A percentile compares a stretch with the other conserved stretches of the same genome.
Evolutionary conservation across 2,329 filamentous ascomycete species (phyloP).

Genomic region (Xylaria sp.): DNA sequence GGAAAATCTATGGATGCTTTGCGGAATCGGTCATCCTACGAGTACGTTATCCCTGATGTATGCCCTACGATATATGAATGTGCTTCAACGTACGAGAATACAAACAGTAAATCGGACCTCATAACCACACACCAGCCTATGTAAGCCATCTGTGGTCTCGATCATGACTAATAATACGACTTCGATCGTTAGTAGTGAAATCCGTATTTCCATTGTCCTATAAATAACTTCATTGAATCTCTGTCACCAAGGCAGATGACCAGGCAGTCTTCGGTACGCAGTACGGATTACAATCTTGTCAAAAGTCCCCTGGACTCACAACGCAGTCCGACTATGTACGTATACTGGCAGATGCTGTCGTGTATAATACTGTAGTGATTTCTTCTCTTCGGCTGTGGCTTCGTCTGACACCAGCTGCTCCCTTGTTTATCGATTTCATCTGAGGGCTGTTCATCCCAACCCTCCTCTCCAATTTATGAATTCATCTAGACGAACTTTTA

Average conservation of each 20-base stretch:
- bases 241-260: not conserved
- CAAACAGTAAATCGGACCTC: not conserved
- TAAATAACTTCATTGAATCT: conserved; percentile 2
- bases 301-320: conserved; percentile 14
- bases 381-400: conserved; percentile 8
- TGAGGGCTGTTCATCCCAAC: not conserved
- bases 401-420: conserved; percentile 8
- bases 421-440: not conserved
- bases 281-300: conserved; percentile 1
- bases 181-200: not conserved
- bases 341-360: not conserved
- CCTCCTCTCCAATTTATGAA: not conserved
- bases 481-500: not conserved
- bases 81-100: not conserved
- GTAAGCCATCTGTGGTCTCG: not conserved
- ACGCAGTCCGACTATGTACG: conserved; percentile 1
- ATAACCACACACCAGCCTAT: not conserved
- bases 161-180: not conserved
- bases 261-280: not conserved
- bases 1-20: not conserved
- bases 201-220: not conserved
- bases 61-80: not conserved
- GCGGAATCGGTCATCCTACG: too few relatives aligned
- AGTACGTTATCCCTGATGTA: not conserved
- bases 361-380: not conserved